phyloP scores from a whole-genome alignment of 2,329 filamentous ascomycete genomes.

The Diaporthe sp. region DNA sequence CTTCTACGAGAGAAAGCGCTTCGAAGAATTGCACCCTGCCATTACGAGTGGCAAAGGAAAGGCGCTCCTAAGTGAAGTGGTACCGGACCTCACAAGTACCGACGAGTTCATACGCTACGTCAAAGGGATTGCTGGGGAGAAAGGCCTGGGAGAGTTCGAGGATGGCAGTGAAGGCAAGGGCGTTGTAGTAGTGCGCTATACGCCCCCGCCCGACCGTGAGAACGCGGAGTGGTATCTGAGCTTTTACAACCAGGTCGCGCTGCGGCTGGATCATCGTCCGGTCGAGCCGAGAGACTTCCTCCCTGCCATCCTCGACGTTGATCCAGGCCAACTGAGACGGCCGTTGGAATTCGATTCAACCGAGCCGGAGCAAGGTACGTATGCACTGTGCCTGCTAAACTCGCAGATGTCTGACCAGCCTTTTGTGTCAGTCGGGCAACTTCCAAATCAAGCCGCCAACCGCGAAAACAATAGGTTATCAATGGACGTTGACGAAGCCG shows the following conservation, averaged over 20 bases:
- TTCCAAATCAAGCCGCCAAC: not conserved
- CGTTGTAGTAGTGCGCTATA: conserved; percentile 83
- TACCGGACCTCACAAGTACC: conserved; percentile 73
- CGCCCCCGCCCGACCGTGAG: conserved; percentile 66
- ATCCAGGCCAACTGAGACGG: conserved; percentile 79
- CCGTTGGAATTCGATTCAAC: conserved; percentile 69
- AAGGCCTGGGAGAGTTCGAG: conserved; percentile 75
- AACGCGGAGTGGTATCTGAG: conserved; percentile 75
- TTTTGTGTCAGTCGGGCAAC: conserved; percentile 3
- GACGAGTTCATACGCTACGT: conserved; percentile 85
- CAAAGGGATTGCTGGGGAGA: conserved; percentile 80
- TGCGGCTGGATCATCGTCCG: conserved; percentile 82
- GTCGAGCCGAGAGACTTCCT: conserved; percentile 93
- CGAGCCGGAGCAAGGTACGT: conserved; percentile 45
- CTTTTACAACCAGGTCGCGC: conserved; percentile 78
- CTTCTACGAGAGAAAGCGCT: conserved; percentile 84
- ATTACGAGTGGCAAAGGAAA: conserved; percentile 89
- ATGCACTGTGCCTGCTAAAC: not conserved
- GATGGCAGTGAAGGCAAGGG: conserved; percentile 76
- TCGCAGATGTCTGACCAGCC: not conserved
- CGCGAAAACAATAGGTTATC: conserved; percentile 35
- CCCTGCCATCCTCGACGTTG: conserved; percentile 86
- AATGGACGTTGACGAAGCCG: conserved; percentile 47
- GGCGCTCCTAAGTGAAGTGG: conserved; percentile 75
- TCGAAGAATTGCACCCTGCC: conserved; percentile 78